A percentile compares a stretch with the other conserved stretches of the same genome.
phyloP scores from a whole-genome alignment of 2,329 filamentous ascomycete species.

The Colletotrichum melonis region DNA sequence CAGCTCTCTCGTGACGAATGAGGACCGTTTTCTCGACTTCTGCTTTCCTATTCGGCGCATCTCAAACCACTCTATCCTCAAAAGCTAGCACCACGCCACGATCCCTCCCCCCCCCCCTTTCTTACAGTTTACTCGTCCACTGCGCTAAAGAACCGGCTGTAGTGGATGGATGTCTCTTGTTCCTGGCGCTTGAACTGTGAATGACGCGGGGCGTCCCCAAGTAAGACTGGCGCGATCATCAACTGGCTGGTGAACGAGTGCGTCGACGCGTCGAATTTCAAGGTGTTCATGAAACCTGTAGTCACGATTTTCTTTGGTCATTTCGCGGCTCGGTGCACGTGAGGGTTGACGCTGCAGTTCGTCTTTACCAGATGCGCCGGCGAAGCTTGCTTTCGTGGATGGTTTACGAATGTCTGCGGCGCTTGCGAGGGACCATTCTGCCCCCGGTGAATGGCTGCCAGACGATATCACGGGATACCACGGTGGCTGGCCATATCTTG shows the following conservation, averaged over 20 bases:
- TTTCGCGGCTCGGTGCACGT: not conserved
- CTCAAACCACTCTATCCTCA: not conserved
- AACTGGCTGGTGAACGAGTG: not conserved
- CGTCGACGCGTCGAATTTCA: not conserved
- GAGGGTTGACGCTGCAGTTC: not conserved
- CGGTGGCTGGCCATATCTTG: not conserved
- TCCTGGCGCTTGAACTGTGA: constrained; percentile 27
- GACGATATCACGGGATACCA: not conserved
- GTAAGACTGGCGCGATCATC: not conserved
- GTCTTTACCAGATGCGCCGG: not conserved
- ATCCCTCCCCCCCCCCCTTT: not conserved
- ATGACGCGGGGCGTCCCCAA: not conserved
- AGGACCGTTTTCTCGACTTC: constrained; percentile 27
- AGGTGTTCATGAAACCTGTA: not conserved
- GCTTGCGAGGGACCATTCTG: not conserved
- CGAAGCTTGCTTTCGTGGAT: not conserved
- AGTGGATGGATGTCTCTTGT: constrained; percentile 26
- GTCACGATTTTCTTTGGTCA: not conserved
- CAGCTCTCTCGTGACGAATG: constrained; percentile 38
- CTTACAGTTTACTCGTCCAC: not conserved
- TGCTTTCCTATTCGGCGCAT: constrained; percentile 39
- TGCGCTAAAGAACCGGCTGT: not conserved
- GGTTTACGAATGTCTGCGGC: not conserved
- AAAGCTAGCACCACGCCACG: constrained; percentile 7
- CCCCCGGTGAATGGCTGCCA: not conserved